Conservation (phyloP, 352 stramenopile genomes). For the Pythium insidiosum region DNA sequence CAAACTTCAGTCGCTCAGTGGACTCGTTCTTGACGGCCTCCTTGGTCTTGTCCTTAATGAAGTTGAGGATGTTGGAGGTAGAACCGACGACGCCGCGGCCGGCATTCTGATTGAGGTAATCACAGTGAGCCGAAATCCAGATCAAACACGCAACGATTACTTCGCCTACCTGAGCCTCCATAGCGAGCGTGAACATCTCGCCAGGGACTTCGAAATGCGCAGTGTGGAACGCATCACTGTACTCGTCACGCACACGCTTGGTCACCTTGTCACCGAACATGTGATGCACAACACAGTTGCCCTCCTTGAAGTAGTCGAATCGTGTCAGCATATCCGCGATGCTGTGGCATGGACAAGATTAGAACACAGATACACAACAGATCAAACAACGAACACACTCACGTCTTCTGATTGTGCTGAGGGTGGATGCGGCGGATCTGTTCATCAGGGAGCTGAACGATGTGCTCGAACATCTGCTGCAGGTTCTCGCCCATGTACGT, state of each 20-base stretch:
- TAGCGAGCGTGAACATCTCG: slow-evolving; percentile 98
- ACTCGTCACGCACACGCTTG: slow-evolving; percentile 86
- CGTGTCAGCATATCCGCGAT: slow-evolving; percentile 77
- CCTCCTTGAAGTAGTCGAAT: slow-evolving; percentile 94
- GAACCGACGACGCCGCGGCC: slow-evolving; percentile 92
- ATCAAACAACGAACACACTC: too few species aligned
- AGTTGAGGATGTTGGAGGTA: slow-evolving; percentile 97
- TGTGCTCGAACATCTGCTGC: slow-evolving; percentile 88
- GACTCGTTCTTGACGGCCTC: slow-evolving; percentile 63
- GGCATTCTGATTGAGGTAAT: too few species aligned
- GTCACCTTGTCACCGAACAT: slow-evolving; percentile 96
- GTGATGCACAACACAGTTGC: slow-evolving; percentile 97
- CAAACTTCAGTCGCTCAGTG: slow-evolving; percentile 86
- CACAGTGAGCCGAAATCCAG: too few species aligned
- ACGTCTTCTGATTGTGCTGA: slow-evolving; percentile 69
- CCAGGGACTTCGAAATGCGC: slow-evolving; percentile 97
- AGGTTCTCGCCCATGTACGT: slow-evolving; percentile 98
- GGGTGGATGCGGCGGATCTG: slow-evolving; percentile 84
- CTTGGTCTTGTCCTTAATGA: slow-evolving; percentile 94
- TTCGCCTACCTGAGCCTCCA: slow-evolving; percentile 92
- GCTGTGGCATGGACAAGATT: too few species aligned
- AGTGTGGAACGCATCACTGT: slow-evolving; percentile 91
- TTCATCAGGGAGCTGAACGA: slow-evolving; percentile 67
- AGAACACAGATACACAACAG: too few species aligned
- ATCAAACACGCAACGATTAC: too few species aligned